Evolutionary conservation across 2,329 filamentous ascomycete genomes (phyloP).

Genomic region (Stagonosporopsis rhizophila): DNA sequence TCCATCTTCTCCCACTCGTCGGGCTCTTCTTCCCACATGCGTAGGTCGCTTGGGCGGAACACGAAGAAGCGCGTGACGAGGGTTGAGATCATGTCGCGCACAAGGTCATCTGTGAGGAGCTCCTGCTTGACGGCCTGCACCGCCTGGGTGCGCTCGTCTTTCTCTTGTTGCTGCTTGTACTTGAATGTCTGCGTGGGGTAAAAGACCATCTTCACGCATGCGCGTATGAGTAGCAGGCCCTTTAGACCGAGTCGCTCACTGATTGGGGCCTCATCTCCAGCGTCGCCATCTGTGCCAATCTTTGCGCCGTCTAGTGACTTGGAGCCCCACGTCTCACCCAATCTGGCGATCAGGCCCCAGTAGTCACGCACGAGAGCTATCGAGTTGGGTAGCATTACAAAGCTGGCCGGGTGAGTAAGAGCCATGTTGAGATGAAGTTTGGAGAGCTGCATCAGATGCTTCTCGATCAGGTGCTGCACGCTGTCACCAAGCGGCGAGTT

Average conservation of each 20-base stretch:
- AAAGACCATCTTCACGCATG: slow-evolving; percentile 85
- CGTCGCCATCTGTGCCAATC: slow-evolving; percentile 56
- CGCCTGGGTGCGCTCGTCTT: slow-evolving; percentile 76
- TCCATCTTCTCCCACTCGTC: slow-evolving; percentile 95
- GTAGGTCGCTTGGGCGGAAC: slow-evolving; percentile 82
- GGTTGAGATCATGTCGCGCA: slow-evolving; percentile 81
- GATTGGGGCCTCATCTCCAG: slow-evolving; percentile 62
- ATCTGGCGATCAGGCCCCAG: slow-evolving; percentile 80
- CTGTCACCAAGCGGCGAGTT: slow-evolving; percentile 58
- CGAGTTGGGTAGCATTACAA: slow-evolving; percentile 81
- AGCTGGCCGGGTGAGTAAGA: slow-evolving; percentile 78
- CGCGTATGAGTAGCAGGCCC: slow-evolving; percentile 80
- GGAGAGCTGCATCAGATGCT: slow-evolving; percentile 86
- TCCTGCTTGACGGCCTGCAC: slow-evolving; percentile 73
- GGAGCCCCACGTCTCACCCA: slow-evolving; percentile 75
- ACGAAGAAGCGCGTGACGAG: slow-evolving; percentile 89
- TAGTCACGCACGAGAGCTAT: slow-evolving; percentile 80
- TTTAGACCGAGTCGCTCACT: slow-evolving; percentile 83
- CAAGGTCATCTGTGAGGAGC: slow-evolving; percentile 77
- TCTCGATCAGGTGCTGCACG: slow-evolving; percentile 73
- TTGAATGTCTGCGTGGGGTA: slow-evolving; percentile 82
- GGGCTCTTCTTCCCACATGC: slow-evolving; percentile 92
- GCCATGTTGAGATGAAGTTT: slow-evolving; percentile 93
- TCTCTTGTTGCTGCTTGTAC: slow-evolving; percentile 76
- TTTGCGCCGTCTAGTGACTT: slow-evolving; percentile 50